Evolutionary conservation across 164 flowering plant species (phyloP).

Genomic region (Warburgia ugandensis): DNA sequence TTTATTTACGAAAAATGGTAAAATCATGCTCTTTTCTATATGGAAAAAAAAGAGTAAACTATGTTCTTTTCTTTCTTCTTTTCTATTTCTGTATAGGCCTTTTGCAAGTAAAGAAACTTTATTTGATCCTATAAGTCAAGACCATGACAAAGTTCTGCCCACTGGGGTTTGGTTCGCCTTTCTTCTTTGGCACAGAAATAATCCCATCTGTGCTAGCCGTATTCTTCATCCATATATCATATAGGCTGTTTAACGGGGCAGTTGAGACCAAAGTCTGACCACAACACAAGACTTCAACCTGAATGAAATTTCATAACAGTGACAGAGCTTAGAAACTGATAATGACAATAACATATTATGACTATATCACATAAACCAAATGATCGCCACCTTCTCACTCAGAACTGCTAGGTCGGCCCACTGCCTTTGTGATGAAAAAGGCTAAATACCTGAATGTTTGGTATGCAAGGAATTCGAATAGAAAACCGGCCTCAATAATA

Average conservation of each 20-base stretch:
- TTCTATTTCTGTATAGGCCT: too few species aligned
- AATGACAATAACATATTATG: background rate
- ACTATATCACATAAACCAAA: background rate
- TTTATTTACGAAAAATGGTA: too few species aligned
- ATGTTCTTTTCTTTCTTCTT: too few species aligned
- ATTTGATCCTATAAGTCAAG: conserved; percentile 11
- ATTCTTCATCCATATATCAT: conserved; percentile 9
- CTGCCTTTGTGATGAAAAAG: background rate
- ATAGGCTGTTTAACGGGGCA: conserved; percentile 6
- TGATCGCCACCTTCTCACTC: too few species aligned
- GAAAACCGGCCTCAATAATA: too few species aligned
- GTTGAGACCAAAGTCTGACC: conserved; percentile 6
- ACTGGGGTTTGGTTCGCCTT: background rate
- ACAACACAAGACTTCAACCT: conserved; percentile 15
- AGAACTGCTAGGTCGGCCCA: too few species aligned
- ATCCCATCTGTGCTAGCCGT: background rate
- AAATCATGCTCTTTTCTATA: too few species aligned
- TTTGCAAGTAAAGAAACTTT: too few species aligned
- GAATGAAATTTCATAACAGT: background rate
- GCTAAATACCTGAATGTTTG: background rate
- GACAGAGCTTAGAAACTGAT: too few species aligned
- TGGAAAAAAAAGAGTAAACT: too few species aligned
- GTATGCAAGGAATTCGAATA: too few species aligned
- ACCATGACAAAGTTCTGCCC: conserved; percentile 10
- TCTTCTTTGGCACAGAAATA: background rate